Conservation (phyloP, 352 stramenopile species). For the Phytophthora syringae region DNA sequence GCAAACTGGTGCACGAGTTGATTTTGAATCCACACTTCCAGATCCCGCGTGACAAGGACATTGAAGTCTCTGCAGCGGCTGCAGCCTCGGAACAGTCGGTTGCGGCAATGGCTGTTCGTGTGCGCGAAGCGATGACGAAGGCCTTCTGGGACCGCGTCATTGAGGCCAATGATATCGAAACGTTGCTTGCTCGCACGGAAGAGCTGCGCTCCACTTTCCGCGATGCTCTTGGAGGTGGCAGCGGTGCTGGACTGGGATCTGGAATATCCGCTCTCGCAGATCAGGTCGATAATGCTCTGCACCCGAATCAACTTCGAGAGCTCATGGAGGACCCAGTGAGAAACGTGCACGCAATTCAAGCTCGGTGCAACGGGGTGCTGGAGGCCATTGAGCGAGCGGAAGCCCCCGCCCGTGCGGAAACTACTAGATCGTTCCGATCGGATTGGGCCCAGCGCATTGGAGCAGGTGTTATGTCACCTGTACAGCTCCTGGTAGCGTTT, state of each 20-base stretch:
- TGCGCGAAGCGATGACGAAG: conserved; percentile 60
- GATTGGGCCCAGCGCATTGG: conserved; percentile 39
- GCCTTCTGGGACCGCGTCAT: conserved; percentile 78
- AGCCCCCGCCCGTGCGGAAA: conserved; percentile 53
- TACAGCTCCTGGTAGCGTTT: conserved; percentile 61
- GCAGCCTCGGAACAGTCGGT: conserved; percentile 21
- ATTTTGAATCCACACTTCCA: conserved; percentile 76
- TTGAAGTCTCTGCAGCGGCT: conserved; percentile 27
- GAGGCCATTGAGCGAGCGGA: conserved; percentile 56
- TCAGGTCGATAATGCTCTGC: conserved; percentile 48
- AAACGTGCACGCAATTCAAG: conserved; percentile 42
- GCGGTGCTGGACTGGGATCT: conserved; percentile 24
- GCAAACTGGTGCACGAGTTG: conserved; percentile 72
- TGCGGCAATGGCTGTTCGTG: conserved; percentile 42
- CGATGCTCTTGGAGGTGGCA: conserved; percentile 38
- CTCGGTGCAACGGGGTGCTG: conserved; percentile 50
- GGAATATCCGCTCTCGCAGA: conserved; percentile 36
- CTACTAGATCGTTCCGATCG: conserved; percentile 48
- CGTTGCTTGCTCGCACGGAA: conserved; percentile 53
- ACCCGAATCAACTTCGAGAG: conserved; percentile 32
- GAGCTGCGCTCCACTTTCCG: conserved; percentile 58
- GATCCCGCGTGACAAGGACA: conserved; percentile 37
- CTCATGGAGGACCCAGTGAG: conserved; percentile 44
- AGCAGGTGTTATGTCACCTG: conserved; percentile 21
- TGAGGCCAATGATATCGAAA: conserved; percentile 51